Evolutionary conservation across 306 rosid genomes (phyloP), one percentile per base, ranked within the genome.

Genomic region (Rubus idaeus): DNA sequence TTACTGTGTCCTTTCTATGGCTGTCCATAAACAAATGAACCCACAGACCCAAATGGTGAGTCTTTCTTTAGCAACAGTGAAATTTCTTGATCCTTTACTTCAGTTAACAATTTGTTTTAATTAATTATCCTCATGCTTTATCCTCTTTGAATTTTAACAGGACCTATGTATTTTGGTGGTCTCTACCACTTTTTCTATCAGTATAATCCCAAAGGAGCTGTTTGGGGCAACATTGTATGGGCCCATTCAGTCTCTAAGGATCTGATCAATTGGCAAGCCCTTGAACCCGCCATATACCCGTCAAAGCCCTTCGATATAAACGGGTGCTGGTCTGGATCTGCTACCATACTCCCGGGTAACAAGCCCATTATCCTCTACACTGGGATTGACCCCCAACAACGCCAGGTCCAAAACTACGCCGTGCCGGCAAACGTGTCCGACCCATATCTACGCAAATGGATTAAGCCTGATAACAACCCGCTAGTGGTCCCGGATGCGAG

Each of bases 221-320:
- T 90, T 30, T 95, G 98, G 98, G 97, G 97, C 0, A 92, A 95
- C 84, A 92, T 95, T 47, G 96, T 90, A 3, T 92, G 98, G 98
- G 98, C 93, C 4, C 98, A 95, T 82, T 89, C 98, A 2, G 80
- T 95, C 0, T 95, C 98, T 4, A 89, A 63, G 37, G 97, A 95
- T 5, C 67, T 95, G 52, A 83, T 92, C 71, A 90, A 89, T 13
- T 95, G 98, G 98, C 78, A 83, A 64, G 68, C 89, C 16, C 85
- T 95, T 12, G 82, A 84, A 10, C 90, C 85, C 0, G 93, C 93
- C 3, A 71, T 92, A 13, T 79, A 75, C 78, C 96, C 98, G 2
- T 89, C 92, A 2, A 87, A 88, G 78, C 87, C 92, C 37, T 92
- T 88, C 26, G 98, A 95, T 69, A 84, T 83, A 52, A 87, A 85